Evolutionary conservation across 441 rosid species (phyloP).

Genomic region (Erodium moschatum): DNA sequence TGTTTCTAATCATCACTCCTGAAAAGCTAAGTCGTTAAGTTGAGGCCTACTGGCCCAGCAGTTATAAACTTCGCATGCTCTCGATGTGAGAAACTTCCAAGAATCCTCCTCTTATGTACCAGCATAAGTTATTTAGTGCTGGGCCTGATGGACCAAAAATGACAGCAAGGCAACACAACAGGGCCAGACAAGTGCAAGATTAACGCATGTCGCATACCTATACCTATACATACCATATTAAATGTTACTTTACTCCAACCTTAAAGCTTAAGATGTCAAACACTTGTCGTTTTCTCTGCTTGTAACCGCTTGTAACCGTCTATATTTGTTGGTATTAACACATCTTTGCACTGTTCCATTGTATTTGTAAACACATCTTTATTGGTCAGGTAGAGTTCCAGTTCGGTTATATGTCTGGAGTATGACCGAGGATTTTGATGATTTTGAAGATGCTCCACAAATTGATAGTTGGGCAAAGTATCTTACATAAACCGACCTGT

Average conservation of each 20-base stretch:
- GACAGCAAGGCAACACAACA: background rate
- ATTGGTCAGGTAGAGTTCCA: slow-evolving; percentile 63
- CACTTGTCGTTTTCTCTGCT: background rate
- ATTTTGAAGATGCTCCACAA: slow-evolving; percentile 51
- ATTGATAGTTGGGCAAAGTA: slow-evolving; percentile 72
- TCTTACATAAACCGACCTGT: slow-evolving; percentile 67
- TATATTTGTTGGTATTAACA: background rate
- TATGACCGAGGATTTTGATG: slow-evolving; percentile 48
- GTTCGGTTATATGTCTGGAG: slow-evolving; percentile 65
- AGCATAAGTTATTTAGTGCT: background rate
- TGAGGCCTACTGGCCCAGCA: background rate
- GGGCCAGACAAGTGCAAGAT: background rate
- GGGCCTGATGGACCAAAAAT: background rate
- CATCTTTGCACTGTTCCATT: too few relatives aligned
- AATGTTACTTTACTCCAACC: background rate
- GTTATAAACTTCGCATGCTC: background rate
- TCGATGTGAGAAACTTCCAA: background rate
- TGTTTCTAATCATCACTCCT: background rate
- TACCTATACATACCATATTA: background rate
- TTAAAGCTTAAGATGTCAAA: background rate
- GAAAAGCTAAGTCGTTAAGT: background rate
- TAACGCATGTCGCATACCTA: background rate
- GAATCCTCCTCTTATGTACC: background rate
- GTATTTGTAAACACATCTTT: background rate
- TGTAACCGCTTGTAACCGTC: too few relatives aligned